Conservation (phyloP, 73 alveolate species). For the Loxodes magnus region DNA sequence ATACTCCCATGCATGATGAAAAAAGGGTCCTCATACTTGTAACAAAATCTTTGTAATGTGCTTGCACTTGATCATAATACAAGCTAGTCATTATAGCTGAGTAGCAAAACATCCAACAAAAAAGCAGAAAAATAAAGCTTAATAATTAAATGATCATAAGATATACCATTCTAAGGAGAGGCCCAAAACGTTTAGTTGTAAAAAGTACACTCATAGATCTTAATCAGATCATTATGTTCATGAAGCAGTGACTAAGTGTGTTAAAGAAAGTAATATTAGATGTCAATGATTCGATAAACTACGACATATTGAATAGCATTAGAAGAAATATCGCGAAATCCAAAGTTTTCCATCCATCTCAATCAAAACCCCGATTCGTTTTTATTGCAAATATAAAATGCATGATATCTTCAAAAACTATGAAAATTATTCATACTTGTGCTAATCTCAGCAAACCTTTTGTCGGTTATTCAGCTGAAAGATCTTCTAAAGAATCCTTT, state of each 20-base stretch:
- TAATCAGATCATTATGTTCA: neutral
- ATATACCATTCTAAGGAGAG: slow-evolving; percentile 40
- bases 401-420: slow-evolving; percentile 18
- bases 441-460: neutral
- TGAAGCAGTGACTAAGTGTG: slow-evolving; percentile 24
- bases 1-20: slow-evolving; percentile 45
- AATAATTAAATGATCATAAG: slow-evolving; percentile 40
- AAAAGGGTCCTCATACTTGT: slow-evolving; percentile 43
- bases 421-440: slow-evolving; percentile 21
- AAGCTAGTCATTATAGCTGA: slow-evolving; percentile 47
- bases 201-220: neutral
- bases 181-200: slow-evolving; percentile 22
- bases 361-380: slow-evolving; percentile 19
- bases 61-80: slow-evolving; percentile 23
- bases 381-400: slow-evolving; percentile 25
- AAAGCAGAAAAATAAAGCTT: slow-evolving; percentile 35
- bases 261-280: neutral
- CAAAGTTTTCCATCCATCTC: slow-evolving; percentile 6
- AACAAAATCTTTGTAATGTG: slow-evolving; percentile 32
- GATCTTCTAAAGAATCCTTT: slow-evolving; percentile 10
- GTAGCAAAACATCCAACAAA: slow-evolving; percentile 42
- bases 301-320: slow-evolving; percentile 1
- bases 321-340: slow-evolving; percentile 10
- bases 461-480: neutral
- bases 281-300: slow-evolving; percentile 6